Base-by-base conservation (phyloP, 306 rosid species). In the Inga oerstediana region DNA sequence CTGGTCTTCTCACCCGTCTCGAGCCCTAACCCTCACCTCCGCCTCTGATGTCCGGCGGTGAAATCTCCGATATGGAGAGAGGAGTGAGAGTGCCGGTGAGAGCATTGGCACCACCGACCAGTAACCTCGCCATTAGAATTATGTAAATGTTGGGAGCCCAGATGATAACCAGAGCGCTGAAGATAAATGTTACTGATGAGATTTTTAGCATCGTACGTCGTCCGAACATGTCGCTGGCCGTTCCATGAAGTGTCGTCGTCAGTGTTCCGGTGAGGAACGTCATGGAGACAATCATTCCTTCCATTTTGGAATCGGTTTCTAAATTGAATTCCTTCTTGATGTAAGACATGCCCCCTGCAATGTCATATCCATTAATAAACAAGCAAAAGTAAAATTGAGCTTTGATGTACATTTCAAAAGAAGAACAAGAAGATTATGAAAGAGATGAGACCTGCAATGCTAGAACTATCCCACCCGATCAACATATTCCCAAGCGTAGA, bases 381-480 rank as follows among this genome's bases (percentile, higher is more conserved):
- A 49, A 46, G 51, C 51, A 12, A 46, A 12, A 46, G 16, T 46
- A 49, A 14, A 1, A 4, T 52, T 52, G 20, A 20, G 62, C 9
- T 27, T 62, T 62, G 37, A 62, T 27, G 37, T 12, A 6, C 15
- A 64, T 64, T 27, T 64, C 17, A 13, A 10, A 39, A 69, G 9
- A 69, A 15, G 49, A 19, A 44, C 14, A 10, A 14, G 41, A 58
- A 80, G 46, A 8, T 58, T 8, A 24, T 61, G 67, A 37, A 16
- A 17, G 37, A 27, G 9, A 59, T 14, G 15, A 39, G 69, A 96
- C 99, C 98, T 74, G 98, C 98, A 43, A 96, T 89, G 61, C 97
- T 91, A 20, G 99, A 95, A 91, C 94, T 92, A 83, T 96, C 99
- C 99, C 99, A 96, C 85, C 99, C 99, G 71, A 90, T 89, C 59